Conservation (phyloP, 441 rosid species). For the Adansonia madagascariensis region DNA sequence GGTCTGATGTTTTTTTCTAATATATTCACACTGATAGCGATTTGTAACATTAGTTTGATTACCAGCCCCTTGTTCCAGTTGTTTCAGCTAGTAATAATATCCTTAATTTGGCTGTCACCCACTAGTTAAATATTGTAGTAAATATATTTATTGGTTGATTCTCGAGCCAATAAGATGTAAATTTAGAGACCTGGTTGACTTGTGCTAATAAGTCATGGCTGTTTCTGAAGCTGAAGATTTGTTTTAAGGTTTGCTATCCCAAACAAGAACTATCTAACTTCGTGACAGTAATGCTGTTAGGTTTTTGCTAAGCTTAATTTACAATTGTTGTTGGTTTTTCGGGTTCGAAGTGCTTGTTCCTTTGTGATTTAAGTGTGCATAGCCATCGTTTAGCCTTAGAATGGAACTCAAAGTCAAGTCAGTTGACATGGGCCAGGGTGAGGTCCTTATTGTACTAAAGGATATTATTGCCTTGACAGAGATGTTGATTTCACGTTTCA, state of each 20-base stretch:
- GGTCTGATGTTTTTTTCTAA: background rate
- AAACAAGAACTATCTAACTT: background rate
- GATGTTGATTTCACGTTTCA: background rate
- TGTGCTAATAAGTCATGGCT: background rate
- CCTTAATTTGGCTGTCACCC: no score
- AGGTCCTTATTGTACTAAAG: background rate
- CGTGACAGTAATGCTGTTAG: constrained; percentile 7
- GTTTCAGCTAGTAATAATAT: no score
- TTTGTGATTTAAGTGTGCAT: background rate
- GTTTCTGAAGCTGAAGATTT: background rate
- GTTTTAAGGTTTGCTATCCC: background rate
- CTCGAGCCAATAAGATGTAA: background rate
- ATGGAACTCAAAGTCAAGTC: background rate
- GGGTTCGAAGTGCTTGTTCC: background rate
- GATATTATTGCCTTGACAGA: background rate
- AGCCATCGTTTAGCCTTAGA: background rate
- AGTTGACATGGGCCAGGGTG: no score
- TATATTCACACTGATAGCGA: no score
- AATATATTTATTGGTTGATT: background rate
- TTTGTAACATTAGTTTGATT: no score
- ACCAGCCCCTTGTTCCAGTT: no score
- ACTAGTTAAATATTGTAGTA: background rate
- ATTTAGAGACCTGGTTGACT: background rate
- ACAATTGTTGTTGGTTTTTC: background rate
- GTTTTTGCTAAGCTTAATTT: background rate